Evolutionary conservation across 495 filamentous ascomycete species (phyloP).

Genomic region (Podospora conica): DNA sequence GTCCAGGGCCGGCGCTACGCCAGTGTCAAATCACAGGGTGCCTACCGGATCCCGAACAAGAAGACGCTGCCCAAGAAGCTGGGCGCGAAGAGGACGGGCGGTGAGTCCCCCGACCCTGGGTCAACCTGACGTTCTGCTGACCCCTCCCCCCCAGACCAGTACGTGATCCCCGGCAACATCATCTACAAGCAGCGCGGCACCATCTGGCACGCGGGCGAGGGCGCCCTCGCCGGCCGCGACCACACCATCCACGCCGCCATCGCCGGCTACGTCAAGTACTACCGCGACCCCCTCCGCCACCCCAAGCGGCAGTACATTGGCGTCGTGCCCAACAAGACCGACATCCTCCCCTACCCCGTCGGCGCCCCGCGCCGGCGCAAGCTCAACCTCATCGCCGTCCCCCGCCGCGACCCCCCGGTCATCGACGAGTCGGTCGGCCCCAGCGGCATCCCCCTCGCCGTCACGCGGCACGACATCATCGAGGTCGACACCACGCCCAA

Average conservation of each 20-base stretch:
- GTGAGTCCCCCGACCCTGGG: conserved; percentile 35
- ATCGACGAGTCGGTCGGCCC: conserved; percentile 26
- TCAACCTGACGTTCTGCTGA: background rate
- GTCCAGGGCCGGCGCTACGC: conserved; percentile 59
- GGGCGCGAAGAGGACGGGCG: conserved; percentile 86
- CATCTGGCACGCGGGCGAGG: conserved; percentile 89
- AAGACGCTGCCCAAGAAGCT: conserved; percentile 89
- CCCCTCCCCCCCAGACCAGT: conserved; percentile 54
- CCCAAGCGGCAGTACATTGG: conserved; percentile 88
- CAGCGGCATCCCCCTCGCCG: conserved; percentile 39
- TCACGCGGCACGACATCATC: conserved; percentile 35
- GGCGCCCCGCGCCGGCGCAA: conserved; percentile 62
- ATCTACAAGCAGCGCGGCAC: conserved; percentile 96
- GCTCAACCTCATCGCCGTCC: conserved; percentile 59
- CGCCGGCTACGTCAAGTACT: conserved; percentile 91
- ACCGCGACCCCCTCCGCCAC: conserved; percentile 73
- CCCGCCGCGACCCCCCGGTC: conserved; percentile 20
- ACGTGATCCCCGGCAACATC: conserved; percentile 91
- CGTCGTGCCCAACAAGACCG: conserved; percentile 70
- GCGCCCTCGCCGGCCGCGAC: conserved; percentile 89
- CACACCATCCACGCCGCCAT: conserved; percentile 88
- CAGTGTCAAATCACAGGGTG: conserved; percentile 78
- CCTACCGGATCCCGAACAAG: conserved; percentile 73
- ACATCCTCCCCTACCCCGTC: conserved; percentile 64
- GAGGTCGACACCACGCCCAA: conserved; percentile 4